A percentile compares a stretch with the other conserved stretches of the same genome.
phyloP scores from a whole-genome alignment of 805 yeast species.

The Ogataea siamensis region DNA sequence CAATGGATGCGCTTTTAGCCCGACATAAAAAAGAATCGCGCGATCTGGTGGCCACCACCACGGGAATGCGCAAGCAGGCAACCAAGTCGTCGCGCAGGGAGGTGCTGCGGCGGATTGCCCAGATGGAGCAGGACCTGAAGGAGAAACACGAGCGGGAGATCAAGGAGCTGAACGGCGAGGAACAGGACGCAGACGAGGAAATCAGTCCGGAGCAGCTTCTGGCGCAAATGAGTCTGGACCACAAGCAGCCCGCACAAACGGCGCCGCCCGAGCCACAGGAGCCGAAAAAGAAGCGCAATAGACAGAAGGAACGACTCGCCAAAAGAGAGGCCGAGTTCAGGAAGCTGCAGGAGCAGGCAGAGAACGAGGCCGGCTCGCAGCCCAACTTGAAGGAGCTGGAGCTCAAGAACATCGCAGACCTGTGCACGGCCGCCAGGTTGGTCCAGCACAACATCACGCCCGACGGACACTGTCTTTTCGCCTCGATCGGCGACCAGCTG shows the following conservation, averaged over 20 bases:
- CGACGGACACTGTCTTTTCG: constrained; percentile 93
- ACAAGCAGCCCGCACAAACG: constrained; percentile 28
- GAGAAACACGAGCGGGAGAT: constrained; percentile 55
- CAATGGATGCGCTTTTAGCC: constrained; percentile 46
- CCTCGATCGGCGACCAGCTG: constrained; percentile 81
- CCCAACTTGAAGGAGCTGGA: constrained; percentile 75
- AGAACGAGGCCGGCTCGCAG: constrained; percentile 59
- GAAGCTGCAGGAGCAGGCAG: constrained; percentile 63
- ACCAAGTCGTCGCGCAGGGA: constrained; percentile 74
- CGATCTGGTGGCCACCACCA: constrained; percentile 63
- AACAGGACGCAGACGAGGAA: constrained; percentile 36
- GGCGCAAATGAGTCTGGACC: constrained; percentile 50
- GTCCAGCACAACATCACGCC: constrained; percentile 70
- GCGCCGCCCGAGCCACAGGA: constrained; percentile 13
- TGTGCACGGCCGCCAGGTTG: constrained; percentile 51
- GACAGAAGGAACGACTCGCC: constrained; percentile 83
- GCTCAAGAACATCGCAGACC: constrained; percentile 55
- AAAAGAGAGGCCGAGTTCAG: constrained; percentile 69
- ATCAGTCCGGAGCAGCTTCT: constrained; percentile 66
- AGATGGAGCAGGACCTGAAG: constrained; percentile 56
- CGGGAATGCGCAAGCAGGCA: constrained; percentile 80
- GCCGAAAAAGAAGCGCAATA: constrained; percentile 54
- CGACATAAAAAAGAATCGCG: constrained; percentile 69
- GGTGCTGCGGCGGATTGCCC: constrained; percentile 56
- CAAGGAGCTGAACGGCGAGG: constrained; percentile 19